Percentiles rank a stretch among this genome's conserved stretches.
phyloP scores from a whole-genome alignment of 441 rosid species.

The Syzygium syzygioides region DNA sequence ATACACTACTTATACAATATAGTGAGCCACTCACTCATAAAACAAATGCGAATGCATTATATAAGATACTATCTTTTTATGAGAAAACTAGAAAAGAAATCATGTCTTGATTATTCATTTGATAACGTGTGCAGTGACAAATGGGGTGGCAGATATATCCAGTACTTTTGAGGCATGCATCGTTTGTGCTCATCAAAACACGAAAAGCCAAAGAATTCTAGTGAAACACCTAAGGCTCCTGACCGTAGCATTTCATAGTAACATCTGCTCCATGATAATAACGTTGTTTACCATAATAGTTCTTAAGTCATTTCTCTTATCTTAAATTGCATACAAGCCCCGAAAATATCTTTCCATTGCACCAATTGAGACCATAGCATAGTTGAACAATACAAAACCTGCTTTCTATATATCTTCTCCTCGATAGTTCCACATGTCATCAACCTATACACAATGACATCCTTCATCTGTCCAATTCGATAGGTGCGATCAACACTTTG shows the following conservation, averaged over 20 bases:
- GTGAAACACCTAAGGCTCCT: background rate
- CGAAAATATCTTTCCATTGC: background rate
- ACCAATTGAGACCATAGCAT: background rate
- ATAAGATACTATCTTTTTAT: background rate
- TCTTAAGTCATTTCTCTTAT: background rate
- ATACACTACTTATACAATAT: background rate
- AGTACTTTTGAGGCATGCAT: background rate
- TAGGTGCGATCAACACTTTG: conserved; percentile 97
- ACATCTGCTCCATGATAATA: background rate
- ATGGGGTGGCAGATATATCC: background rate
- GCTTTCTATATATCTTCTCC: conserved; percentile 94
- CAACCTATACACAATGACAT: conserved; percentile 87
- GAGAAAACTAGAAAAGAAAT: background rate
- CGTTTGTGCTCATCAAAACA: background rate
- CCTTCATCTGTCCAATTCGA: conserved; percentile 91
- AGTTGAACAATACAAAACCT: conserved; percentile 34
- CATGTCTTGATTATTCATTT: background rate
- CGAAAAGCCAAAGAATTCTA: background rate
- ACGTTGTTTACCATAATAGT: background rate
- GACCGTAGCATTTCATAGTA: background rate
- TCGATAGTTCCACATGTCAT: conserved; percentile 98
- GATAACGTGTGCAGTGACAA: background rate
- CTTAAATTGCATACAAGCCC: background rate
- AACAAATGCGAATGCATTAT: background rate
- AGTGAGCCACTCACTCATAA: background rate